Conservation (phyloP, 306 rosid species). For the Amphicarpaea edgeworthii region DNA sequence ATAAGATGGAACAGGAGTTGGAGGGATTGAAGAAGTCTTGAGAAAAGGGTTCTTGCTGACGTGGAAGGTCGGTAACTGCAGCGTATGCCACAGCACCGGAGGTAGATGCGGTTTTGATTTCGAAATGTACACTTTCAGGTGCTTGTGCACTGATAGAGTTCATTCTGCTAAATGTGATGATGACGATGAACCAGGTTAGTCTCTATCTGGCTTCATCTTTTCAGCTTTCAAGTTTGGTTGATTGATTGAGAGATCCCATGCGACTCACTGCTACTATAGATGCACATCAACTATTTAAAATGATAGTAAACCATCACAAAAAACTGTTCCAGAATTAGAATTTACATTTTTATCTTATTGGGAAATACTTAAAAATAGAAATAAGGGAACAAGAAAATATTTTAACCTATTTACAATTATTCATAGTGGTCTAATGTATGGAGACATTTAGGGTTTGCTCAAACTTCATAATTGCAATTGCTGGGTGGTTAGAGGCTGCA, state of each 20-base stretch:
- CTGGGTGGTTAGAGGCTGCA: too few species aligned
- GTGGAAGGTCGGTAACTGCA: constrained; percentile 60
- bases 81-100: constrained; percentile 20
- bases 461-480: too few species aligned
- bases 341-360: too few species aligned
- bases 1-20: constrained; percentile 7
- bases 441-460: too few species aligned
- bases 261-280: too few species aligned
- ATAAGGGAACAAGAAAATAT: too few species aligned
- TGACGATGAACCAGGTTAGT: constrained; percentile 48
- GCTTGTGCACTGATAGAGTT: constrained; percentile 65
- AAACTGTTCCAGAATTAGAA: too few species aligned
- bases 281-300: not conserved
- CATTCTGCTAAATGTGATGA: constrained; percentile 52
- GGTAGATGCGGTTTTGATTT: constrained; percentile 65
- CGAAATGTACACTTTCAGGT: not conserved
- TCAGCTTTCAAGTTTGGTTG: not conserved
- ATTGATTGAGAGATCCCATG: not conserved
- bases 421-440: too few species aligned
- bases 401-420: too few species aligned
- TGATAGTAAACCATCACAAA: too few species aligned
- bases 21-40: constrained; percentile 37
- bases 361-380: too few species aligned
- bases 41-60: constrained; percentile 59
- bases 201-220: not conserved